A percentile compares a stretch with the other conserved stretches of the same genome.
Evolutionary conservation across 2,329 filamentous ascomycete species (phyloP).

Genomic region (Blumeriella jaapii): DNA sequence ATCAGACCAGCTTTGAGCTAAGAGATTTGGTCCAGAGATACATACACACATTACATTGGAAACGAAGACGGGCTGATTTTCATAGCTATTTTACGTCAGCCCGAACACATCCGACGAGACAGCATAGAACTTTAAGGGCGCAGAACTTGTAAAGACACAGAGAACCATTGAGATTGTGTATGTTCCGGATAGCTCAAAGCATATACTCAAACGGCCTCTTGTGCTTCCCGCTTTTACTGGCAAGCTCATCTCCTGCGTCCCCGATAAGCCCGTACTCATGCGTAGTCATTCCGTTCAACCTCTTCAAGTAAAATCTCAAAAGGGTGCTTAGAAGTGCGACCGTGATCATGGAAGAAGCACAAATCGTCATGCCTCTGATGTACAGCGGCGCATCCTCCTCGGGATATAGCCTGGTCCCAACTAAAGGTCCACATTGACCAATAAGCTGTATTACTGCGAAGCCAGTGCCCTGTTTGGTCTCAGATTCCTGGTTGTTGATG

Average conservation of each 20-base stretch:
- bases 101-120: no score
- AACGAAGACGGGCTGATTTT: no score
- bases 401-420: conserved; percentile 44
- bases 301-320: conserved; percentile 29
- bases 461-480: conserved; percentile 59
- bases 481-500: conserved; percentile 69
- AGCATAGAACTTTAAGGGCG: no score
- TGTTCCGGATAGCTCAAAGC: conserved; percentile 6
- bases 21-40: no score
- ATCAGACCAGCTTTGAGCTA: no score
- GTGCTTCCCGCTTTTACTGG: conserved; percentile 5
- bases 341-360: conserved; percentile 37
- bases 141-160: no score
- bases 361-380: conserved; percentile 37
- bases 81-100: no score
- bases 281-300: conserved; percentile 16
- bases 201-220: conserved; percentile 16
- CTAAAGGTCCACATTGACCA: conserved; percentile 33
- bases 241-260: conserved; percentile 11
- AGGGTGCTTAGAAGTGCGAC: conserved; percentile 33
- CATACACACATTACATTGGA: no score
- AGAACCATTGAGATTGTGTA: no score
- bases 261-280: conserved; percentile 13
- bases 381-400: conserved; percentile 37
- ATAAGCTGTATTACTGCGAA: conserved; percentile 74